Evolutionary conservation across 2,329 filamentous ascomycete genomes (phyloP).

Genomic region (Phaeosphaeria sp.): DNA sequence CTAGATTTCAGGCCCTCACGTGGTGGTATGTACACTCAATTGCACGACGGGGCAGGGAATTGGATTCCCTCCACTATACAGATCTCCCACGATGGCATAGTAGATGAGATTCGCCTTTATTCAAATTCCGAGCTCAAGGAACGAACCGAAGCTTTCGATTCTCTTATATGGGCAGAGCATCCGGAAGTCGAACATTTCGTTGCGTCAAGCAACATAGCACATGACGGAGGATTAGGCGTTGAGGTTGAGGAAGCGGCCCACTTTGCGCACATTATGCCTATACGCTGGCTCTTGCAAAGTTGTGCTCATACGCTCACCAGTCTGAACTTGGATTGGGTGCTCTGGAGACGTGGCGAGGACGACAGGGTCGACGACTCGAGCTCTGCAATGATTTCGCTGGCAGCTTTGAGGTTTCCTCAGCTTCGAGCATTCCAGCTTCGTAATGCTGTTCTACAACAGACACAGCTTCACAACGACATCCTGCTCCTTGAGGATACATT

Average conservation of each 20-base stretch:
- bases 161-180: conserved; percentile 32
- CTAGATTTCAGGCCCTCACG: conserved; percentile 36
- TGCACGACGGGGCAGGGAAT: conserved; percentile 43
- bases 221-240: not conserved
- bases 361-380: conserved; percentile 15
- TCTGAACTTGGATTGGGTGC: conserved; percentile 44
- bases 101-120: conserved; percentile 6
- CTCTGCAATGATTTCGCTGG: conserved; percentile 33
- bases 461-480: conserved; percentile 43
- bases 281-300: conserved; percentile 23
- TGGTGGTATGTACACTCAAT: conserved; percentile 30
- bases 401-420: conserved; percentile 50
- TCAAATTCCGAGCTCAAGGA: conserved; percentile 18
- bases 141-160: conserved; percentile 31
- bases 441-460: conserved; percentile 50
- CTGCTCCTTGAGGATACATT: conserved; percentile 49
- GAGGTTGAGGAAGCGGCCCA: not conserved
- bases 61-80: conserved; percentile 39
- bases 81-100: conserved; percentile 15
- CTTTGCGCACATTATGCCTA: conserved; percentile 13
- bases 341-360: conserved; percentile 34
- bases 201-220: conserved; percentile 10
- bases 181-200: conserved; percentile 32
- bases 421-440: conserved; percentile 55
- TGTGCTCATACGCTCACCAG: conserved; percentile 39